phyloP scores from a whole-genome alignment of 148 eudicot genomes.

The Camellia granthamiana region DNA sequence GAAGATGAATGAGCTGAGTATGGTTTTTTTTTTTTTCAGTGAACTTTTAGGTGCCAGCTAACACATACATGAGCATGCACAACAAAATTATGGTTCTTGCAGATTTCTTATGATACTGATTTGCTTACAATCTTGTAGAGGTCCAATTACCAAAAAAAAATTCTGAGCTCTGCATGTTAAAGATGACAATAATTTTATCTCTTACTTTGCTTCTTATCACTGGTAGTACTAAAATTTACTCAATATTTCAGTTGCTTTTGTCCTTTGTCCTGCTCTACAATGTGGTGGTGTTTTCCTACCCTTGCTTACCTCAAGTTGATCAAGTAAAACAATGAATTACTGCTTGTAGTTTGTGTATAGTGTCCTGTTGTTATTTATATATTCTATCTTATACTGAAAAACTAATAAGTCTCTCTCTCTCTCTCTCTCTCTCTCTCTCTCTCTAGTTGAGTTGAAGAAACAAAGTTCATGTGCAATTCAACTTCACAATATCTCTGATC shows the following conservation, averaged over 20 bases:
- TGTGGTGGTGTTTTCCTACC: neutral
- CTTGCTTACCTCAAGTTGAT: conserved; percentile 7
- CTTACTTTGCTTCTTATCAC: neutral
- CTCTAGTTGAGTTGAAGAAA: conserved; percentile 71
- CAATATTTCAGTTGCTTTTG: neutral
- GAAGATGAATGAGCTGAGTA: neutral
- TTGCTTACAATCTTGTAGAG: neutral
- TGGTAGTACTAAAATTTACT: neutral
- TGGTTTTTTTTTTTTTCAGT: neutral
- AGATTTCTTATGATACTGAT: neutral
- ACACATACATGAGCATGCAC: neutral
- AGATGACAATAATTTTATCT: neutral
- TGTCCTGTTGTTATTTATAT: neutral
- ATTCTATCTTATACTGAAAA: neutral
- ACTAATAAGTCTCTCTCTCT: neutral
- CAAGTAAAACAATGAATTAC: neutral
- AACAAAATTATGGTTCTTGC: conserved; percentile 6
- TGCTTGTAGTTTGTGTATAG: neutral
- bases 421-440: neutral
- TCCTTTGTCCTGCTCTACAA: conserved; percentile 8
- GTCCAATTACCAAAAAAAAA: neutral
- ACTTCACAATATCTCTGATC: conserved; percentile 52
- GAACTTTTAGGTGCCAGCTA: neutral
- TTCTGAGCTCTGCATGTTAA: neutral
- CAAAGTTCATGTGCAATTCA: conserved; percentile 65